Evolutionary conservation across 179 eudicot genomes (phyloP), one percentile per base, ranked within the genome.

Genomic region (Drosera spatulata): DNA sequence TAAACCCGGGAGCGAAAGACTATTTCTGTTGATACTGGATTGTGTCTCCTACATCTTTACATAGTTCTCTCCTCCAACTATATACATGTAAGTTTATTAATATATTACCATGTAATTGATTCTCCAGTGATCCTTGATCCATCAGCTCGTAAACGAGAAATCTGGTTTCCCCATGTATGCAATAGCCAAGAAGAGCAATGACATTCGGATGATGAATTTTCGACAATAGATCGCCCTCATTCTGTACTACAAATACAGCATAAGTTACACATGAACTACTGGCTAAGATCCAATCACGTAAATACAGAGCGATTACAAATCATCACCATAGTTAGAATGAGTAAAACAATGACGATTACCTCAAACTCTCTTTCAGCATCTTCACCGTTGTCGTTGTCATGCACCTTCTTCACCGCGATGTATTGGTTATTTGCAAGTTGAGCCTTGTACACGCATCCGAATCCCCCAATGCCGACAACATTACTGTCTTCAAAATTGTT

Each of bases 401-500:
- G 64, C 9, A 90, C 48, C 71, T 77, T 87, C 63, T 90, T 94
- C 14, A 91, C 91, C 55, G 96, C 95, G 14, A 83, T 95, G 66
- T 71, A 69, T 44, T 68, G 72, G 52, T 75, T 59, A 60, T 76
- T 75, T 63, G 67, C 76, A 62, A 94, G 85, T 13, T 73, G 79
- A 64, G 97, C 99, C 75, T 82, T 89, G 72, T 80, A 93, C 3
- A 93, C 93, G 47, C 77, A 62, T 8, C 99, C 99, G 41, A 78
- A 78, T 66, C 83, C 83, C 43, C 97, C 93, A 51, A 80, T 85
- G 10, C 93, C 93, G 40, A 93, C 47, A 43, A 84, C 55, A 65
- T 84, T 86, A 51, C 64, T 62, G 42, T 79, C 82, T 39, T 69
- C 64, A 14, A 93, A 93, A 77, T 78, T 74, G 50, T 69, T 78